These are phyloP conservation scores for Rhazya stricta DNA, from an alignment of 257 asterid species.

Conservation along the genomic window DNA sequence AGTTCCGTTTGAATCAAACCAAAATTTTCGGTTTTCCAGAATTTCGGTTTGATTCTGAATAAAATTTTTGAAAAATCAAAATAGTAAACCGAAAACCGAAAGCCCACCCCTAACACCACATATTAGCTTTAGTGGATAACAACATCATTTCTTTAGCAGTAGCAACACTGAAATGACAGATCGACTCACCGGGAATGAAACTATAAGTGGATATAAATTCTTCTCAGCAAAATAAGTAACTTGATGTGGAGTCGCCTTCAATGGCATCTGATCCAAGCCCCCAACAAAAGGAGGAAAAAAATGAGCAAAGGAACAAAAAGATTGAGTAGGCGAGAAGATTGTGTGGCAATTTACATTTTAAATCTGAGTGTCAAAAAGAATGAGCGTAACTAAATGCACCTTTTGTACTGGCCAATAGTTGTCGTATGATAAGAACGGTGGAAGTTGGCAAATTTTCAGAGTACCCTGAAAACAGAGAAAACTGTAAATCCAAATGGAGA, in stretches of 20 bases:
- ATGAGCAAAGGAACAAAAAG: neutral
- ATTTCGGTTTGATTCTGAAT: no score
- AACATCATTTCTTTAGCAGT: neutral
- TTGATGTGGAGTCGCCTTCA: slow-evolving; percentile 98
- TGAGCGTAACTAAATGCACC: slow-evolving; percentile 31
- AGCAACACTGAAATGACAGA: neutral
- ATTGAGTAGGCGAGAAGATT: neutral
- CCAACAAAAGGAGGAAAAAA: slow-evolving; percentile 8
- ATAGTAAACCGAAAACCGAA: no score
- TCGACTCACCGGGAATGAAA: slow-evolving; percentile 82
- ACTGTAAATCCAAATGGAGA: slow-evolving; percentile 2
- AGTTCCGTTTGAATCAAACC: no score
- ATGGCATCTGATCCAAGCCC: slow-evolving; percentile 53
- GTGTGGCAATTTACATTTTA: neutral
- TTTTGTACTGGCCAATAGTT: slow-evolving; percentile 95
- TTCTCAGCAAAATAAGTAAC: slow-evolving; percentile 91
- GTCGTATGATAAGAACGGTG: slow-evolving; percentile 61
- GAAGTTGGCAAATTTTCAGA: slow-evolving; percentile 92
- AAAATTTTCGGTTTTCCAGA: no score
- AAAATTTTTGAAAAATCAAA: no score
- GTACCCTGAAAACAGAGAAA: slow-evolving; percentile 54
- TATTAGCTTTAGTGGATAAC: neutral
- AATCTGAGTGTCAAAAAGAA: neutral
- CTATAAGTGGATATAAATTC: slow-evolving; percentile 85
- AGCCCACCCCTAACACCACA: no score